phyloP scores from a whole-genome alignment of 805 yeast species.

The Clavispora vitiphila region DNA sequence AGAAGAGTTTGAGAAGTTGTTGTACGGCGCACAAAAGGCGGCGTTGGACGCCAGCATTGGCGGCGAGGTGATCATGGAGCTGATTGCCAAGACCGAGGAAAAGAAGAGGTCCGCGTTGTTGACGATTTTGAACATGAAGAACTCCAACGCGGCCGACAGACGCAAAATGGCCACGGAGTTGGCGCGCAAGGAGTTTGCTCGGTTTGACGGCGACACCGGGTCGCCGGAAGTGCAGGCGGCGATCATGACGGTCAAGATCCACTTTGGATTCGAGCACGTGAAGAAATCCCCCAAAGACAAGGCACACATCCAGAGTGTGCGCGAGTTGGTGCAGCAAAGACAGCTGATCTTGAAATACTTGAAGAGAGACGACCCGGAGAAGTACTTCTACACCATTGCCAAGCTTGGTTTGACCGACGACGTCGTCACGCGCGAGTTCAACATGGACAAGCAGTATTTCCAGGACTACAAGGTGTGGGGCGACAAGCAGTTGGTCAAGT shows the following conservation, averaged over 20 bases:
- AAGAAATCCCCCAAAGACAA: constrained; percentile 65
- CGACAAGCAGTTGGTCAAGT: constrained; percentile 58
- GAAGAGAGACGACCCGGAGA: constrained; percentile 72
- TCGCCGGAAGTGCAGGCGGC: constrained; percentile 97
- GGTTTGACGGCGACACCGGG: constrained; percentile 88
- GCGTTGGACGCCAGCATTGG: constrained; percentile 33
- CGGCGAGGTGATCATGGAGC: constrained; percentile 27
- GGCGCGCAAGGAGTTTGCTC: constrained; percentile 75
- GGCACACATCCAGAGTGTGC: constrained; percentile 60
- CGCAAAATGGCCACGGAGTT: constrained; percentile 52
- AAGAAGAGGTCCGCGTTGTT: constrained; percentile 62
- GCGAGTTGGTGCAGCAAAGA: constrained; percentile 85
- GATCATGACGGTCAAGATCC: constrained; percentile 73
- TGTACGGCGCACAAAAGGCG: constrained; percentile 73
- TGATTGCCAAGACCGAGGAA: constrained; percentile 34
- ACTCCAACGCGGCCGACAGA: constrained; percentile 56
- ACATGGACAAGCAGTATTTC: constrained; percentile 71
- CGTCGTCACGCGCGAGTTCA: constrained; percentile 73
- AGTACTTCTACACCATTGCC: constrained; percentile 80
- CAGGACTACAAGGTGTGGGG: constrained; percentile 77
- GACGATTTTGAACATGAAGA: constrained; percentile 70
- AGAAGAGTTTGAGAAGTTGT: constrained; percentile 66
- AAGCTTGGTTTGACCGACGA: constrained; percentile 85
- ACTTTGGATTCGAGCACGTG: constrained; percentile 70
- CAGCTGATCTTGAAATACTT: constrained; percentile 78